Conservation (phyloP, 2,329 filamentous ascomycete species). For the Sporothrix luriei region DNA sequence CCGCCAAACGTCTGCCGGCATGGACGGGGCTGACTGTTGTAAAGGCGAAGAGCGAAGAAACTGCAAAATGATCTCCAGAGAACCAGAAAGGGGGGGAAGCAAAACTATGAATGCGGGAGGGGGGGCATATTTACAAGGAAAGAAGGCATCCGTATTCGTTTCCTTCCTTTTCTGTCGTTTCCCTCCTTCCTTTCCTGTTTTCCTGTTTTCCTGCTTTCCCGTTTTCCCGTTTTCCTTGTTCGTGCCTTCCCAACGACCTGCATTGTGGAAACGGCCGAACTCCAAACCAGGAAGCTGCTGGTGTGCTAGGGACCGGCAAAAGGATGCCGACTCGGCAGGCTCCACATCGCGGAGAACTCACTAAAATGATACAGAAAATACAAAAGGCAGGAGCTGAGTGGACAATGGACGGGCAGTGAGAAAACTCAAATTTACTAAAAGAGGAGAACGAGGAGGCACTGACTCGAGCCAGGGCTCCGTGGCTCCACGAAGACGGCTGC, state of each 20-base stretch:
- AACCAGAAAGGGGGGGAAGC: neutral
- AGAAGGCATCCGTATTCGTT: neutral
- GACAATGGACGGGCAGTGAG: neutral
- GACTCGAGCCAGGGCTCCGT: neutral
- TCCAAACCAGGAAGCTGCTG: slow-evolving; percentile 19
- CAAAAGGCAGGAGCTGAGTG: neutral
- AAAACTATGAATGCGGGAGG: neutral
- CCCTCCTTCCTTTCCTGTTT: neutral
- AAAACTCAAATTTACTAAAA: neutral
- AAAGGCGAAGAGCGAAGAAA: slow-evolving; percentile 2
- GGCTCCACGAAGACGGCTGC: neutral
- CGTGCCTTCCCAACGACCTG: slow-evolving; percentile 11
- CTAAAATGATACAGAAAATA: neutral
- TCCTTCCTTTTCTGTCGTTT: neutral
- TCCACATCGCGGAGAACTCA: neutral
- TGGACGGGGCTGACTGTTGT: neutral
- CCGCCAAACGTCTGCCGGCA: slow-evolving; percentile 11
- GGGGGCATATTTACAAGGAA: neutral
- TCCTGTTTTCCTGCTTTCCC: neutral
- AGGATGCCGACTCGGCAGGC: slow-evolving; percentile 26
- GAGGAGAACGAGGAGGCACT: slow-evolving; percentile 18
- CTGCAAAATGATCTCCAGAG: slow-evolving; percentile 1
- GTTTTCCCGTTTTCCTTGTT: neutral
- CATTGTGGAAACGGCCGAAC: slow-evolving; percentile 7
- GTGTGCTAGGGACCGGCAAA: slow-evolving; percentile 23